Percentiles rank a stretch among this genome's conserved stretches.
Conservation (phyloP, 2,329 filamentous ascomycete genomes). For the Pseudocercospora ulei region DNA sequence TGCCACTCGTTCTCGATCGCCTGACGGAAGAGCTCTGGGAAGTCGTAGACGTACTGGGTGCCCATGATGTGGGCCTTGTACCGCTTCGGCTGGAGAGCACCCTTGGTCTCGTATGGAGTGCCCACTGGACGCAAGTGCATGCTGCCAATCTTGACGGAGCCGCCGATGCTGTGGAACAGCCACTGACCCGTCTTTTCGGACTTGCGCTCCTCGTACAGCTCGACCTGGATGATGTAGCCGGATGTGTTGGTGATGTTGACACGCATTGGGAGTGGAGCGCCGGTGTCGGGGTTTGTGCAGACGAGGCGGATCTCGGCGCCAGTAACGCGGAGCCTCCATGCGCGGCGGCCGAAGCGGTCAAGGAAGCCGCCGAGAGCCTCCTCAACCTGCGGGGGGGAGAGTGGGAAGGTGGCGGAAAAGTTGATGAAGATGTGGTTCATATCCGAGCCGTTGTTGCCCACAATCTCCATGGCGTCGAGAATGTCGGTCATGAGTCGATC, state of each 20-base stretch:
- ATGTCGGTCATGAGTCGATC: constrained; percentile 97
- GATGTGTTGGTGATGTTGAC: constrained; percentile 98
- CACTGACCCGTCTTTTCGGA: constrained; percentile 89
- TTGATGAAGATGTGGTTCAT: constrained; percentile 99
- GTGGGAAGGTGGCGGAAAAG: constrained; percentile 92
- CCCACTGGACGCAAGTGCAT: constrained; percentile 89
- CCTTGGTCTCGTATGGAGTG: constrained; percentile 93
- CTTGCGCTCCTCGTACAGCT: constrained; percentile 95
- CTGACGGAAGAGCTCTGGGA: constrained; percentile 97
- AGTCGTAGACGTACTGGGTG: constrained; percentile 98
- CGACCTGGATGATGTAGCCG: constrained; percentile 92
- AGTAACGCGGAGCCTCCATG: constrained; percentile 91
- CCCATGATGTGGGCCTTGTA: constrained; percentile 99
- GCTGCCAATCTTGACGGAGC: constrained; percentile 85
- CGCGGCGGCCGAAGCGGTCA: constrained; percentile 87
- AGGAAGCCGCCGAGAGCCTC: constrained; percentile 89
- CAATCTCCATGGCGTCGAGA: constrained; percentile 92
- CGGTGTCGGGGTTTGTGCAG: constrained; percentile 80
- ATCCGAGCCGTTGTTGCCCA: constrained; percentile 98
- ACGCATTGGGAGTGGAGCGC: constrained; percentile 79
- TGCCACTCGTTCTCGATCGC: constrained; percentile 93
- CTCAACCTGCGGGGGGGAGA: constrained; percentile 81
- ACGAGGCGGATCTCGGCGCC: constrained; percentile 97
- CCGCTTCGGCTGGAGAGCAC: constrained; percentile 94
- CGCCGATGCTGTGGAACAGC: constrained; percentile 96